These are phyloP conservation scores for Acacia concinna DNA, from an alignment of 331 rosid species.

Conservation along the genomic window DNA sequence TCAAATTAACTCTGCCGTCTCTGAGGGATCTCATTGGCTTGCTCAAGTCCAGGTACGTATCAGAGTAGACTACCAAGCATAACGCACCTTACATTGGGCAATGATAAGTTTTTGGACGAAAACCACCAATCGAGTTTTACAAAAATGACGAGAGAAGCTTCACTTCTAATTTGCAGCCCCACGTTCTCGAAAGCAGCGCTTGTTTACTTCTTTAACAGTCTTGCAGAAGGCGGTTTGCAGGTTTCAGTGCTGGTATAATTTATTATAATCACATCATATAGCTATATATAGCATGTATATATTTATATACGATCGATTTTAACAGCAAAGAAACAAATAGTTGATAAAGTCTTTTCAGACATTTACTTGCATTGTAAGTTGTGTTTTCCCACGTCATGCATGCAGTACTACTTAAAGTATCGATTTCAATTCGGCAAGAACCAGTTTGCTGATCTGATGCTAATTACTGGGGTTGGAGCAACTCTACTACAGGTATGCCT, in stretches of 20 bases:
- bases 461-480: conserved; percentile 59
- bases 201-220: conserved; percentile 69
- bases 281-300: neutral
- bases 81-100: neutral
- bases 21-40: conserved; percentile 46
- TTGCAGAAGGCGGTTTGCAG: conserved; percentile 76
- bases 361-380: neutral
- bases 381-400: conserved; percentile 33
- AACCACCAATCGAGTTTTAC: neutral
- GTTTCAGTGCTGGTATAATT: conserved; percentile 58
- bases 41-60: conserved; percentile 63
- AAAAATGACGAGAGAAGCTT: neutral
- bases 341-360: neutral
- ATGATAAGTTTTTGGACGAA: neutral
- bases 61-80: no score
- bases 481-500: conserved; percentile 64
- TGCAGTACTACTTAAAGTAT: conserved; percentile 88
- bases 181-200: conserved; percentile 68
- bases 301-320: no score
- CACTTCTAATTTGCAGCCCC: conserved; percentile 48
- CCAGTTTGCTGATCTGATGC: conserved; percentile 84
- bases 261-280: neutral
- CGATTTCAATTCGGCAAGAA: conserved; percentile 75
- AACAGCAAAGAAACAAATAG: neutral
- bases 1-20: conserved; percentile 40